These are phyloP conservation scores for Ettlia oleoabundans DNA, from an alignment of 139 green algal species.

Conservation along the genomic window DNA sequence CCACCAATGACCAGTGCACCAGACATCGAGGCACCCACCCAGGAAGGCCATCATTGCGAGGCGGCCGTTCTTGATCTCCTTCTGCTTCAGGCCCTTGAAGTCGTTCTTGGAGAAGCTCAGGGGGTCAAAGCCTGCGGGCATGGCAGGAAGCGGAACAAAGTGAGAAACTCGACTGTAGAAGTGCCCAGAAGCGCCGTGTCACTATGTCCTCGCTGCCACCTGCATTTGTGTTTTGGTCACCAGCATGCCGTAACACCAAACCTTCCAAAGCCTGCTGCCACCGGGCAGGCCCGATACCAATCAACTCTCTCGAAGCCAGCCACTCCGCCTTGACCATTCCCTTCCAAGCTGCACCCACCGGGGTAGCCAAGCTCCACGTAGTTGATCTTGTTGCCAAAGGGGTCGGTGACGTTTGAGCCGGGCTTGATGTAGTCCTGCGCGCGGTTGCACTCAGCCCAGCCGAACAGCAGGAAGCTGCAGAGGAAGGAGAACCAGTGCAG, in stretches of 20 bases:
- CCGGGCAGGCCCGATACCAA: no score
- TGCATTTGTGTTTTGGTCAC: no score
- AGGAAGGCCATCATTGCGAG: conserved; percentile 61
- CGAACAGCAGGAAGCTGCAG: conserved; percentile 74
- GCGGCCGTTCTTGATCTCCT: conserved; percentile 66
- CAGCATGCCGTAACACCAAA: no score
- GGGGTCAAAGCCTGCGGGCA: conserved; percentile 57
- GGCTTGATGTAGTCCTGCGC: conserved; percentile 48
- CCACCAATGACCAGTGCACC: no score
- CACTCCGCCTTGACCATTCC: no score
- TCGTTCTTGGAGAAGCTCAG: conserved; percentile 46
- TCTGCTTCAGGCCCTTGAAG: conserved; percentile 43
- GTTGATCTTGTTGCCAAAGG: conserved; percentile 36
- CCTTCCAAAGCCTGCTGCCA: no score
- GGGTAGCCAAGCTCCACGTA: conserved; percentile 34
- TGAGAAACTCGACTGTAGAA: not conserved
- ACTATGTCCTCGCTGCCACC: no score
- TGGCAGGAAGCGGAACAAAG: conserved; percentile 10
- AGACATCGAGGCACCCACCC: no score
- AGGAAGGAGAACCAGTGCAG: not conserved
- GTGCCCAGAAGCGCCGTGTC: not conserved
- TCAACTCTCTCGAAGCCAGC: no score
- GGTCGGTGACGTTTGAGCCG: conserved; percentile 69
- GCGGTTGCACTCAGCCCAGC: conserved; percentile 72
- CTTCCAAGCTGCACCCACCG: not conserved